phyloP scores from a whole-genome alignment of 768 basidiomycete genomes.

The Panus rudis region DNA sequence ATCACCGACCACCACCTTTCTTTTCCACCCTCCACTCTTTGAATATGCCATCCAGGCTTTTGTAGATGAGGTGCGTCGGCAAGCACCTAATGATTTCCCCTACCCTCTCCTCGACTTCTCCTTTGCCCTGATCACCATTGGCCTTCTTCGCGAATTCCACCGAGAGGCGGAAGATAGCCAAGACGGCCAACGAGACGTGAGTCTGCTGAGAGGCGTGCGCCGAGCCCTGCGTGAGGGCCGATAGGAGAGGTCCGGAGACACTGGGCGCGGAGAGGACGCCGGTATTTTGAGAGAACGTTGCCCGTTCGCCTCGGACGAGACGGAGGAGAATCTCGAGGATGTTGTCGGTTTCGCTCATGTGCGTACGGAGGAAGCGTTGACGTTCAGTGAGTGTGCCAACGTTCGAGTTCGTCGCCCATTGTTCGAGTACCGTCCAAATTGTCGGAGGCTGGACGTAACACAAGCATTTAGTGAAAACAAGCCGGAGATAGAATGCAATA shows the following conservation, averaged over 20 bases:
- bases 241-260: slow-evolving; percentile 62
- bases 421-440: slow-evolving; percentile 83
- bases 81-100: slow-evolving; percentile 88
- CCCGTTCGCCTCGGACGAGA: slow-evolving; percentile 84
- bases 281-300: slow-evolving; percentile 59
- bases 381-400: slow-evolving; percentile 71
- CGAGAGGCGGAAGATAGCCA: slow-evolving; percentile 84
- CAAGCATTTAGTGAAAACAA: slow-evolving; percentile 5
- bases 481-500: slow-evolving; percentile 5
- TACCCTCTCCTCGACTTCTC: slow-evolving; percentile 66
- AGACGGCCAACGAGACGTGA: slow-evolving; percentile 86
- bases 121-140: slow-evolving; percentile 56
- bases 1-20: slow-evolving; percentile 42
- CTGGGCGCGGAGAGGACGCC: slow-evolving; percentile 55
- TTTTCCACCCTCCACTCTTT: slow-evolving; percentile 86
- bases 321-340: slow-evolving; percentile 89
- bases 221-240: slow-evolving; percentile 66
- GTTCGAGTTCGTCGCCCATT: slow-evolving; percentile 82
- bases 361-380: slow-evolving; percentile 82
- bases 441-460: slow-evolving; percentile 71
- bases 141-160: slow-evolving; percentile 77
- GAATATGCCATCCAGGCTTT: slow-evolving; percentile 91
- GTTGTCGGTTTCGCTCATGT: slow-evolving; percentile 81
- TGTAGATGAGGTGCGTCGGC: slow-evolving; percentile 82
- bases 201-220: slow-evolving; percentile 87